Conservation (phyloP, 352 stramenopile genomes). For the Globisporangium apiculatum region DNA sequence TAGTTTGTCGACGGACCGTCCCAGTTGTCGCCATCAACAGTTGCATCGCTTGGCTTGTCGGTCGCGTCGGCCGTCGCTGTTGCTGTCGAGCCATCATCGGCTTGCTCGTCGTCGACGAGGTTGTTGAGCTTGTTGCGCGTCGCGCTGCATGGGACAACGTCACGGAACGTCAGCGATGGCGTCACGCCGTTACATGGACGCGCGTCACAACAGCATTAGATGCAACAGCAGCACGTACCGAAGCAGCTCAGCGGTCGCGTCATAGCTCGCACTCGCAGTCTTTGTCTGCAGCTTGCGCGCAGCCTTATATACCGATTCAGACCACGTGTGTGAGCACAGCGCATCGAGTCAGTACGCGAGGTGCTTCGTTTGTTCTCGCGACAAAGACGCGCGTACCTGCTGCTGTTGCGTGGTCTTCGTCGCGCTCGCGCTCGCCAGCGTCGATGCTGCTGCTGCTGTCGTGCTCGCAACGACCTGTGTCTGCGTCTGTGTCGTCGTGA, state of each 20-base stretch:
- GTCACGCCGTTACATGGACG: no score
- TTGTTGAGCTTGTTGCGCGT: constrained; percentile 30
- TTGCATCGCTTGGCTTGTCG: constrained; percentile 1
- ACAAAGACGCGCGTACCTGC: constrained; percentile 4
- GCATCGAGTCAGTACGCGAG: neutral
- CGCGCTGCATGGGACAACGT: constrained; percentile 8
- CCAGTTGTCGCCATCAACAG: constrained; percentile 25
- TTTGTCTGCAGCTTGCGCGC: constrained; percentile 6
- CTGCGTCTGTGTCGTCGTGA: neutral
- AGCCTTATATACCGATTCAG: neutral
- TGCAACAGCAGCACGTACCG: constrained; percentile 13
- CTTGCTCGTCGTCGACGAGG: constrained; percentile 15
- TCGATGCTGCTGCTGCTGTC: neutral
- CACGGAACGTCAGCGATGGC: neutral
- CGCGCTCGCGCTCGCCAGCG: neutral
- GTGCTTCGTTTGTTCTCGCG: neutral
- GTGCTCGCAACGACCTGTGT: neutral
- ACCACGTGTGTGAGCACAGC: neutral
- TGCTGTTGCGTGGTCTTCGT: constrained; percentile 6
- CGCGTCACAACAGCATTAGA: no score
- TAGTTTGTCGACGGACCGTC: constrained; percentile 62
- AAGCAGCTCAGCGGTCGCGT: constrained; percentile 24
- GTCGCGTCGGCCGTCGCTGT: neutral
- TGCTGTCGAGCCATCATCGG: neutral
- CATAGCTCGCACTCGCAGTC: constrained; percentile 10